Percentiles rank a stretch among this genome's conserved stretches.
Evolutionary conservation across 805 yeast genomes (phyloP).

Genomic region (Yarrowia hollandica): DNA sequence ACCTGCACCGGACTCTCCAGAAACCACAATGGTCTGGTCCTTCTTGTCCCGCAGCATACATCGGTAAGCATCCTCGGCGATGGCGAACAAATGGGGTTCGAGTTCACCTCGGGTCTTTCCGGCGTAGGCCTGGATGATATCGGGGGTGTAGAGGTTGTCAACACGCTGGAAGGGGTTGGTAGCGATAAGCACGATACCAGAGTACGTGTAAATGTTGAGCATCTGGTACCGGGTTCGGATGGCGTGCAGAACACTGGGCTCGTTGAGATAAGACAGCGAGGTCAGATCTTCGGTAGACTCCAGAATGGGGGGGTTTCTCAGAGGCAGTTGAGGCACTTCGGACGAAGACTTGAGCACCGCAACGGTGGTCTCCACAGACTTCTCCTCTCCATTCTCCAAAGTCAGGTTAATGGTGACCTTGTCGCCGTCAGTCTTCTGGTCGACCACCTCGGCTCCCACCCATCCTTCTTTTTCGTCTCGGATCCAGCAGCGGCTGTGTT

Average conservation of each 20-base stretch:
- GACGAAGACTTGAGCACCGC: constrained; percentile 46
- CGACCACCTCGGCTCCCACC: constrained; percentile 65
- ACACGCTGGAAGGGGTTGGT: constrained; percentile 93
- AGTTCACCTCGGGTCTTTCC: constrained; percentile 91
- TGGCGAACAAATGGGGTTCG: constrained; percentile 96
- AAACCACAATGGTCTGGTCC: constrained; percentile 94
- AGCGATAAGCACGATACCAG: constrained; percentile 95
- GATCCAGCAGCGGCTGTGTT: constrained; percentile 65
- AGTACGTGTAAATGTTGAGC: constrained; percentile 88
- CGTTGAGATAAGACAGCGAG: constrained; percentile 85
- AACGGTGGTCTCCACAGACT: constrained; percentile 35
- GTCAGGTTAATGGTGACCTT: constrained; percentile 53
- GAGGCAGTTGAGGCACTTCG: constrained; percentile 59
- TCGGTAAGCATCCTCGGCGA: constrained; percentile 96
- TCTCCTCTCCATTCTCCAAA: constrained; percentile 50
- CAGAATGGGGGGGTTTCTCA: constrained; percentile 86
- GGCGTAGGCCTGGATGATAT: constrained; percentile 91
- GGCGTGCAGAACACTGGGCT: constrained; percentile 94
- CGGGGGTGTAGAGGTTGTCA: constrained; percentile 86
- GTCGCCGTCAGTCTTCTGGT: constrained; percentile 46
- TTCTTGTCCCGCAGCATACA: constrained; percentile 83
- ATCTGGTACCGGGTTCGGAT: constrained; percentile 86
- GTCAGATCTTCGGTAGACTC: constrained; percentile 96
- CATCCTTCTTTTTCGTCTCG: constrained; percentile 74
- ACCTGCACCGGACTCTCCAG: constrained; percentile 99